phyloP scores from a whole-genome alignment of 768 basidiomycete genomes.

The Tephrocybe sp. region DNA sequence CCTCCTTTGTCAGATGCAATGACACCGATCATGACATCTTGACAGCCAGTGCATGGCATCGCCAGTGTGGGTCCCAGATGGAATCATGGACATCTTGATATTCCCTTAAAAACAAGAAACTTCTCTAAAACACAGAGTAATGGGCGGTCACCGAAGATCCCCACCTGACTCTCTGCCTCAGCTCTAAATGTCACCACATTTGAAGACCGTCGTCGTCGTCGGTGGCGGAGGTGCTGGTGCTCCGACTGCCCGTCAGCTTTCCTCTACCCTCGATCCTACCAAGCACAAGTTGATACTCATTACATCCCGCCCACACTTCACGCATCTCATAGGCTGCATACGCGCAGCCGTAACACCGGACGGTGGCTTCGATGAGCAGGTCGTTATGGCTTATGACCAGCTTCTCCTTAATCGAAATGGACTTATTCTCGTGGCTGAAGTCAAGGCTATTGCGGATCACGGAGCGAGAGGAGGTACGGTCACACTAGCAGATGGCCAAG shows the following conservation, averaged over 20 bases:
- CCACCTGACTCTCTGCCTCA: neutral
- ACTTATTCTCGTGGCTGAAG: conserved; percentile 37
- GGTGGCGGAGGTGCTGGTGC: conserved; percentile 60
- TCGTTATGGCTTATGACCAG: conserved; percentile 50
- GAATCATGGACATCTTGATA: neutral
- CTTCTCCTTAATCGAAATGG: conserved; percentile 47
- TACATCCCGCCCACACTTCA: conserved; percentile 45
- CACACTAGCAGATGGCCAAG: conserved; percentile 46
- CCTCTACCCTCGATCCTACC: conserved; percentile 42
- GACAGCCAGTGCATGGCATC: no score
- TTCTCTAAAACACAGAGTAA: neutral
- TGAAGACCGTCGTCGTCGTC: conserved; percentile 35
- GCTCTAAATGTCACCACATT: conserved; percentile 2
- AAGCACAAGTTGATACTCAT: conserved; percentile 55
- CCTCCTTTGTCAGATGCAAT: no score
- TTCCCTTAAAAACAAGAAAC: neutral
- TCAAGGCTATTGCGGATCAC: conserved; percentile 27
- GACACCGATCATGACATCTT: no score
- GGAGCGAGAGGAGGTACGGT: conserved; percentile 41
- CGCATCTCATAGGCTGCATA: conserved; percentile 47
- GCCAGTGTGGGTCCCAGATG: no score
- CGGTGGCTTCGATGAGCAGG: conserved; percentile 40
- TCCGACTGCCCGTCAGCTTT: conserved; percentile 42
- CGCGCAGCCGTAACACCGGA: conserved; percentile 50
- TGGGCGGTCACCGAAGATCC: neutral